Percentiles rank a stretch among this genome's conserved stretches.
Conservation (phyloP, 306 rosid species). For the Fragaria iinumae region DNA sequence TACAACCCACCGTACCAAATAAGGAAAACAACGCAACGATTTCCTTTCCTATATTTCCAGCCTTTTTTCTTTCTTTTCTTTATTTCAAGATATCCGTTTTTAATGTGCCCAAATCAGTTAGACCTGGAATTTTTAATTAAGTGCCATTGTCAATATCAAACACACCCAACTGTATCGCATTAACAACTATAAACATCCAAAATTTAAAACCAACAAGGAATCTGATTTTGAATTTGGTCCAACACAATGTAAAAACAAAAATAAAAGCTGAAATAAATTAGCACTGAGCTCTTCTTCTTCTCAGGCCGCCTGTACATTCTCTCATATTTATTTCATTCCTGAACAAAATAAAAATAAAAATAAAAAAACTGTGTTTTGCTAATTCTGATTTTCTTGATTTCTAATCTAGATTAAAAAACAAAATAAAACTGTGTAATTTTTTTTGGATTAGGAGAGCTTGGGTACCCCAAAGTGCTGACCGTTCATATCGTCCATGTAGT, state of each 20-base stretch:
- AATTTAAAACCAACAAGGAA: not conserved
- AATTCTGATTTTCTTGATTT: not conserved
- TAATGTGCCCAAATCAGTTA: not conserved
- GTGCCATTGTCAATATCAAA: not conserved
- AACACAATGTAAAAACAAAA: not conserved
- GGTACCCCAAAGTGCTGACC: conserved; percentile 18
- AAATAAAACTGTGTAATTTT: not conserved
- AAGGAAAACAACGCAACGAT: not conserved
- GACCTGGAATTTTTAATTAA: not conserved
- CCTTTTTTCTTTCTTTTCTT: not conserved
- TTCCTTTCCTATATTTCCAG: not conserved
- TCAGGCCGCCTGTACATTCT: conserved; percentile 14
- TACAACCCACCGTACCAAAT: conserved; percentile 12
- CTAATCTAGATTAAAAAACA: not conserved
- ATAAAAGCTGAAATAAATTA: not conserved
- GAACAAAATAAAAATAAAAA: not conserved
- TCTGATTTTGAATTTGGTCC: not conserved
- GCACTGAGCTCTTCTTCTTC: not conserved
- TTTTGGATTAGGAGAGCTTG: not conserved
- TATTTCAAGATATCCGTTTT: not conserved
- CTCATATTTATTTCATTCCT: conserved; percentile 12
- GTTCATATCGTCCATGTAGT: conserved; percentile 35
- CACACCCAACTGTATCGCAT: not conserved
- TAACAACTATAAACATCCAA: not conserved
- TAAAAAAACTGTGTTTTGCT: not conserved